Evolutionary conservation across 129 eudicot genomes (phyloP).

Genomic region (Flaveria linearis): DNA sequence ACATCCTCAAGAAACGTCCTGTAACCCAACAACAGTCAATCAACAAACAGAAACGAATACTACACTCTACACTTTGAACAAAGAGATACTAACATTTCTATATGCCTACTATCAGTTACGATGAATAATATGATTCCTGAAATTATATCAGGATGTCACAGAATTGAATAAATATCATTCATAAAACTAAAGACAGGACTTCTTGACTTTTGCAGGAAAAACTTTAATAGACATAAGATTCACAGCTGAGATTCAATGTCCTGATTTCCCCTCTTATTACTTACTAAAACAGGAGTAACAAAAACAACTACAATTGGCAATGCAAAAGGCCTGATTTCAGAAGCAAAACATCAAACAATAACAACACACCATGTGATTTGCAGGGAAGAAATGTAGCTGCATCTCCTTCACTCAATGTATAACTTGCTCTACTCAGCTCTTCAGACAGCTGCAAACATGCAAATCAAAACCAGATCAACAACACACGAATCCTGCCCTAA

Average conservation of each 20-base stretch:
- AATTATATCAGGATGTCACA: constrained; percentile 13
- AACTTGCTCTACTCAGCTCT: constrained; percentile 66
- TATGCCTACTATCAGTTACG: background rate
- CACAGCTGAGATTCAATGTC: background rate
- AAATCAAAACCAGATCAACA: constrained; percentile 9
- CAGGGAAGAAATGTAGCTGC: constrained; percentile 93
- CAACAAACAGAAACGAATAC: constrained; percentile 8
- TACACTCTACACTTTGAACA: constrained; percentile 1
- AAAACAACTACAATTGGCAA: background rate
- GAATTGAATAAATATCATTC: constrained; percentile 6
- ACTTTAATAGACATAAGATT: background rate
- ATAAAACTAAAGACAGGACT: constrained; percentile 11
- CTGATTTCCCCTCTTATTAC: no score
- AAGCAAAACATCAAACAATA: constrained; percentile 1
- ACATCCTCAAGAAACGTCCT: constrained; percentile 85
- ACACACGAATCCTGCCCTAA: background rate
- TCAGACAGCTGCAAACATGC: constrained; percentile 54
- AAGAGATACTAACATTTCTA: background rate
- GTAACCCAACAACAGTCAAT: constrained; percentile 21
- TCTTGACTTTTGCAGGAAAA: background rate
- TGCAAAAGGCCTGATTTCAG: constrained; percentile 1
- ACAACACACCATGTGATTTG: constrained; percentile 71
- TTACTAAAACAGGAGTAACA: no score
- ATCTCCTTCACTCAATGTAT: constrained; percentile 79
- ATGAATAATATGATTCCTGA: background rate